A percentile compares a stretch with the other conserved stretches of the same genome.
phyloP scores from a whole-genome alignment of 2,329 filamentous ascomycete genomes.

The Fusarium transvaalense region DNA sequence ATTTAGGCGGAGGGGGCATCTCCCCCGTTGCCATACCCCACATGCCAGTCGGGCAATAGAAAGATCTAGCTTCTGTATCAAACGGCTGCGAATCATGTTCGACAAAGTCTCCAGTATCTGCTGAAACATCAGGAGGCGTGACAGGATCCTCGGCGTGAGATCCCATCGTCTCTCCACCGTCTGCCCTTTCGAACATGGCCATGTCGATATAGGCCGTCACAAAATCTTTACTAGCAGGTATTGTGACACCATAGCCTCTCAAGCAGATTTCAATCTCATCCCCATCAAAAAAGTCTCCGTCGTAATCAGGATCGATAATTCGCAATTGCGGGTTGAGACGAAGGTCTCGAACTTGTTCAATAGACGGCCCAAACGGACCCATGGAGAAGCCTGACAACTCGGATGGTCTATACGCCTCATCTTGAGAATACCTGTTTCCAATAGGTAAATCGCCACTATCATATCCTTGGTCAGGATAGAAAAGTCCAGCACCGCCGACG shows the following conservation, averaged over 20 bases:
- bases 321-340: slow-evolving; percentile 1
- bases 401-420: slow-evolving; percentile 1
- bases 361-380: neutral
- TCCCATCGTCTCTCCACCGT: neutral
- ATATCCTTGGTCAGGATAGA: neutral
- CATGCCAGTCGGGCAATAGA: neutral
- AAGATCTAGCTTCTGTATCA: neutral
- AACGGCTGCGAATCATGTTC: neutral
- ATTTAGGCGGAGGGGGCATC: neutral
- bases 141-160: neutral
- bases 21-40: slow-evolving; percentile 12
- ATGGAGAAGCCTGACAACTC: slow-evolving; percentile 17
- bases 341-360: slow-evolving; percentile 6
- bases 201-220: slow-evolving; percentile 14
- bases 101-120: neutral
- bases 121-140: neutral
- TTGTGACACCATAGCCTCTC: slow-evolving; percentile 9
- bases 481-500: neutral
- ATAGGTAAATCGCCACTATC: neutral
- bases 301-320: neutral
- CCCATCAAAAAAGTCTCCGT: slow-evolving; percentile 3
- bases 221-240: neutral
- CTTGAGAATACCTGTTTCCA: neutral
- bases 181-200: slow-evolving; percentile 7
- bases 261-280: slow-evolving; percentile 16